Base-by-base conservation (phyloP, 805 yeast genomes). In the Yamadazyma olivae region DNA sequence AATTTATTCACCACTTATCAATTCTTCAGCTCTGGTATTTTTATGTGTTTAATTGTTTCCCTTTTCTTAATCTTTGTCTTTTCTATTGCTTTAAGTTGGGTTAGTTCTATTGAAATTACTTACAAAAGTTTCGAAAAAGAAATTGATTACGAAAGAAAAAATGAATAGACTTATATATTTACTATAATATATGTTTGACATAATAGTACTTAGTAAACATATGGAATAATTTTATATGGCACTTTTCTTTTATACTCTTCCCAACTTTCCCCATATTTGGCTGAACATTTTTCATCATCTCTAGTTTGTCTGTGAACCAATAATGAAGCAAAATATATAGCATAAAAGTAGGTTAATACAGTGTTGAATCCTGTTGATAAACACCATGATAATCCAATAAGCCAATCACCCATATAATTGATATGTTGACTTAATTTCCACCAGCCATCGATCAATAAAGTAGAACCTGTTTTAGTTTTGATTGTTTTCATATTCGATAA, bases 321-420 rank as follows among this genome's bases (percentile, higher is more conserved):
- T 53, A 93, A 72, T 3, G 79, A 67, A 0, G 85, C 91, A 64
- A 93, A 93, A 61, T 87, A 93, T 15, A 83, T 54, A 25, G 83
- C 82, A 54, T 87, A 93, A 62, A 85, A 93, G 55, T 91, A 93
- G 0, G 98, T 87, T 51, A 91, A 66, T 4, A 87, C 83, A 1
- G 95, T 82, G 41, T 68, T 70, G 48, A 81, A 75, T 8, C 95
- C 95, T 2, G 97, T 87, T 7, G 95, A 82, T 44, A 93, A 67
- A 59, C 96, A 88, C 95, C 96, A 91, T 30, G 95, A 79, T 67
- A 85, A 71, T 0, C 96, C 87, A 53, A 89, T 81, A 27, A 93
- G 56, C 90, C 96, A 88, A 64, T 93, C 99, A 28, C 99, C 99
- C 40, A 90, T 74, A 61, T 93, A 93, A 56, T 93, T 93, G 54